Percentiles rank a stretch among this genome's conserved stretches.
Evolutionary conservation across 305 asterid species (phyloP).

Genomic region (Salvia sclarea): DNA sequence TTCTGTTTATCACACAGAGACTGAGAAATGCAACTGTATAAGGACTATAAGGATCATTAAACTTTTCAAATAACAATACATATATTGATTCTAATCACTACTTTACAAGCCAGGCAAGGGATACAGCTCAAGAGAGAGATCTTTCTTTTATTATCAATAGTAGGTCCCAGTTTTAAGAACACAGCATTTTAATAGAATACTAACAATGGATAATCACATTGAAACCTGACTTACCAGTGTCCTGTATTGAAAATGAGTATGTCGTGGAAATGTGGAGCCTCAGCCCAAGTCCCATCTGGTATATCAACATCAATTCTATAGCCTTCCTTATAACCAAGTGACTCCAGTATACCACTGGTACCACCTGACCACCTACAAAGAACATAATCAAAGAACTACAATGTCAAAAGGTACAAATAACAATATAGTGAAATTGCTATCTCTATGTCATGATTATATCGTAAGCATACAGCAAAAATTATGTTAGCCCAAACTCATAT

Average conservation of each 20-base stretch:
- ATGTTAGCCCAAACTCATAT: neutral
- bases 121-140: conserved; percentile 18
- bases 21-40: conserved; percentile 11
- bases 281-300: conserved; percentile 90
- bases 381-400: conserved; percentile 16
- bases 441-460: neutral
- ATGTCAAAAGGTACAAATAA: conserved; percentile 16
- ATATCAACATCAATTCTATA: conserved; percentile 89
- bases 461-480: conserved; percentile 1
- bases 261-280: conserved; percentile 74
- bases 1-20: conserved; percentile 17
- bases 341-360: conserved; percentile 66
- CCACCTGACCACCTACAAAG: conserved; percentile 71
- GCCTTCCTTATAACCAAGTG: conserved; percentile 89
- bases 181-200: conserved; percentile 6
- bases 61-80: neutral
- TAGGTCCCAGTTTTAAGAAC: conserved; percentile 19
- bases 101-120: conserved; percentile 17
- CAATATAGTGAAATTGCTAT: conserved; percentile 12
- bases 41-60: neutral
- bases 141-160: neutral
- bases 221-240: conserved; percentile 64
- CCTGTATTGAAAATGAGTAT: conserved; percentile 91
- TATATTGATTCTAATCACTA: conserved; percentile 6
- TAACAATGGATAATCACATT: conserved; percentile 11